These are phyloP conservation scores for Nicotiana rustica DNA, from an alignment of 305 asterid genomes.

Conservation along the genomic window DNA sequence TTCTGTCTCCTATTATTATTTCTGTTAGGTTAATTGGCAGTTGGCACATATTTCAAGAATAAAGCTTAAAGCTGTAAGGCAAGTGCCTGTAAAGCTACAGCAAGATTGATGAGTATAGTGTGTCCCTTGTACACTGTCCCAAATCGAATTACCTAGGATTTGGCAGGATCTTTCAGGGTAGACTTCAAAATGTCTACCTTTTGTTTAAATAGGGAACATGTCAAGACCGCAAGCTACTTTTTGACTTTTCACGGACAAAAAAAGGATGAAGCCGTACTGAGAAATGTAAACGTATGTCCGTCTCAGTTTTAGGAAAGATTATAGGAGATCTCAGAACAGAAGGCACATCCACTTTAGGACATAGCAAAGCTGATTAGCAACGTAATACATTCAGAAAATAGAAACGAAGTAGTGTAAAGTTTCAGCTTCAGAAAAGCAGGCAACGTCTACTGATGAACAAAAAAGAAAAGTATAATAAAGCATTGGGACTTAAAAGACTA, in stretches of 20 bases:
- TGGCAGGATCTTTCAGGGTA: conserved; percentile 26
- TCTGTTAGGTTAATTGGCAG: background rate
- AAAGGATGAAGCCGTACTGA: conserved; percentile 9
- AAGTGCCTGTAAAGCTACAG: background rate
- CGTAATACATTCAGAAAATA: background rate
- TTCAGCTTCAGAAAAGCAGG: conserved; percentile 16
- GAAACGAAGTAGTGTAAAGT: background rate
- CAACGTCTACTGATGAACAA: conserved; percentile 15
- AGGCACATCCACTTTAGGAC: conserved; percentile 18
- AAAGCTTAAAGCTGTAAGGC: conserved; percentile 13
- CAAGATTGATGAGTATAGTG: conserved; percentile 8
- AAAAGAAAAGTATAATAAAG: background rate
- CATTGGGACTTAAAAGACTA: background rate
- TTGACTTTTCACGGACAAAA: conserved; percentile 10
- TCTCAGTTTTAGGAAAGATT: conserved; percentile 9
- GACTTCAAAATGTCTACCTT: conserved; percentile 26
- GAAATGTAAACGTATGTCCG: conserved; percentile 15
- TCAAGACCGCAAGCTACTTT: conserved; percentile 7
- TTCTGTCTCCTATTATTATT: background rate
- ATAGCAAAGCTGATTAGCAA: conserved; percentile 12
- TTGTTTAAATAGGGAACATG: background rate
- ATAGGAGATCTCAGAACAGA: background rate
- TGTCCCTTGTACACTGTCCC: background rate
- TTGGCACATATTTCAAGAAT: conserved; percentile 1
- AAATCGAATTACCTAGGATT: background rate